phyloP scores from a whole-genome alignment of 2,329 filamentous ascomycete genomes.

The Diaporthe sp. region DNA sequence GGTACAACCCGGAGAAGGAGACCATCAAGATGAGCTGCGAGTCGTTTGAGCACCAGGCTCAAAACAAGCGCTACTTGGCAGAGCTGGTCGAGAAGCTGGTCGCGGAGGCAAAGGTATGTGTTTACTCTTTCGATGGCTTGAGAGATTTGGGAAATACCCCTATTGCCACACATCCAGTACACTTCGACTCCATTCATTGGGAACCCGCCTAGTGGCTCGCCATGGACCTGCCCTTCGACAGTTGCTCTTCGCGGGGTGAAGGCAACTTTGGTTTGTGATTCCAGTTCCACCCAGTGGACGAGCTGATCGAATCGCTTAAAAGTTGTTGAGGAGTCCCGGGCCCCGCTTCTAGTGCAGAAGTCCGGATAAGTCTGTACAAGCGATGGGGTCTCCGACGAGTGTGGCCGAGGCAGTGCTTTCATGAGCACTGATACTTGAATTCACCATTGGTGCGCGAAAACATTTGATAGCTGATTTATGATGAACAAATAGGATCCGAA shows the following conservation, averaged over 20 bases:
- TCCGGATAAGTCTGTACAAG: too few species aligned
- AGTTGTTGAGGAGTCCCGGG: too few species aligned
- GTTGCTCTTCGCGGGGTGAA: background rate
- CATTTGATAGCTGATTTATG: conserved; percentile 6
- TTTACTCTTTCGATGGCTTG: background rate
- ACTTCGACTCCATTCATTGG: background rate
- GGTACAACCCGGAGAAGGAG: conserved; percentile 89
- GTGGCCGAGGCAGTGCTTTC: background rate
- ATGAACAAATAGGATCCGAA: conserved; percentile 67
- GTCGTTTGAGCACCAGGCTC: conserved; percentile 86
- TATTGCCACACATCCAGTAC: background rate
- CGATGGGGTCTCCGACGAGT: background rate
- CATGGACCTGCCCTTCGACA: too few species aligned
- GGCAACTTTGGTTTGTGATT: background rate
- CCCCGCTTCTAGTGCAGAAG: background rate
- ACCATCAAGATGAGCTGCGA: conserved; percentile 93
- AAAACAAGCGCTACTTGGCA: conserved; percentile 96
- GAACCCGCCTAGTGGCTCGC: background rate
- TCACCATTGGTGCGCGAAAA: background rate
- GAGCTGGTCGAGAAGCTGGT: conserved; percentile 83
- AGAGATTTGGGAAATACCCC: too few species aligned
- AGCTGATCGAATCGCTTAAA: too few species aligned
- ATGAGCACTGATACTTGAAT: background rate
- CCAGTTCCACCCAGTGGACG: background rate
- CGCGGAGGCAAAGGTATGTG: conserved; percentile 75